Evolutionary conservation across 2,329 filamentous ascomycete genomes (phyloP), one percentile per base, ranked within the genome.

Genomic region (Akanthomyces uredinophilus): DNA sequence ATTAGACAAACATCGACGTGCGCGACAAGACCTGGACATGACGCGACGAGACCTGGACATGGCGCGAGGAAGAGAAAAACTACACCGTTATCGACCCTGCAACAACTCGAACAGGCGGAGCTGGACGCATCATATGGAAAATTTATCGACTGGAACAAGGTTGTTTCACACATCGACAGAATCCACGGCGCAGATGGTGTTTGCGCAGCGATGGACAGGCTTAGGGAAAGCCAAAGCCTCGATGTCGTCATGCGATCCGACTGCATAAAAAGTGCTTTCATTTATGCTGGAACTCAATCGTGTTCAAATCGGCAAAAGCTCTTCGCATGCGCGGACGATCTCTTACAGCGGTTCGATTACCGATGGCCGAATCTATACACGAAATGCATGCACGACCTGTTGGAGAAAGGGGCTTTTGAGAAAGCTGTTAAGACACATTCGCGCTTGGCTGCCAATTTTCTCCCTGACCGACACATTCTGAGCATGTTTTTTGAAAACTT

Each of bases 331-430:
- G 72, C 69, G 4, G 63, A 68, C 41, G 53, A 67, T 70, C 76
- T 85, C 61, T 68, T 71, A 35, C 68, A 71, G 3, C 64, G 72
- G 2, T 71, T 78, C 55, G 65, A 69, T 35, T 75, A 76, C 14
- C 70, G 69, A 46, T 85, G 82, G 83, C 82, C 83, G 1, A 68
- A 75, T 14, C 68, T 84, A 2, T 84, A 85, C 65, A 69, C 71
- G n/a, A 79, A 73, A n/a, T 66, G 79, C 14, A 67, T 86, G 20
- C 70, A 75, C 22, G 72, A 73, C 64, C 78, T 79, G 52, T 71
- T 85, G 5, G 70, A 69, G 1, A 73, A 73, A 29, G 71, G 29
- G 3, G 49, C 47, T 7, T 53, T 52, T 16, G 24, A 53, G 27
- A 27, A 60, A 35, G 78, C 74, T 8, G 61, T 81, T 50, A 71